Evolutionary conservation across 106 monocot species (phyloP), one percentile per base, ranked within the genome.

Genomic region (Phalaenopsis aphrodite): DNA sequence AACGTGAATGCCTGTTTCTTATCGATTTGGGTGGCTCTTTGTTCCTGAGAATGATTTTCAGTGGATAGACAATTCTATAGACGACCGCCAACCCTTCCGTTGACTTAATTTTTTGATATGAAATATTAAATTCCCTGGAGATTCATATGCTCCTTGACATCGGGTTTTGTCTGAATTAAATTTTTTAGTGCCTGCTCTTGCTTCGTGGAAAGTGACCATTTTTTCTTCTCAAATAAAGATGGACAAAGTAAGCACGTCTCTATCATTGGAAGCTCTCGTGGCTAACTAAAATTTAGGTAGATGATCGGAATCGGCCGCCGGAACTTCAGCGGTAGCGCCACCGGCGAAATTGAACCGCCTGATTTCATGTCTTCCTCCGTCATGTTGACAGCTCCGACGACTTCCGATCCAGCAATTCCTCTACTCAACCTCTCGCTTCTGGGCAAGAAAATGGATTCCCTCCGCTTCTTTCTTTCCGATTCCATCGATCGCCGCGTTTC

Each of bases 381-480:
- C 14, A 43, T 43, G 17, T 2, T 5, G 1, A 38, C 37, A 74
- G n/a, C 74, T 43, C 43, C 74, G 30, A 17, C 43, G 46, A 3
- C 19, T 37, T 65, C 19, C 12, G 84, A 84, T 52, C 81, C 87
- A 30, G 46, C 47, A 8, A 30, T 66, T 38, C 78, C 85, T 16
- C 83, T 88, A 49, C 41, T 79, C 24, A 82, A 83, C 61, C 88
- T 91, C 47, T 75, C 82, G 17, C 72, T 72, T 78, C 84, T 88
- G 42, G 80, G 78, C 7, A 43, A 79, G 75, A 64, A 67, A 56
- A 79, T 86, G 77, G 84, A 79, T 56, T 81, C 78, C 52, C 67
- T 91, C 61, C 86, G 85, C 71, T 86, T 76, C 79, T 83, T 81
- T 71, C 83, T 91, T 76, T 80, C 91, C 42, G 72, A 82, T 48